phyloP scores from a whole-genome alignment of 345 rosid species.

The Populus davidiana region DNA sequence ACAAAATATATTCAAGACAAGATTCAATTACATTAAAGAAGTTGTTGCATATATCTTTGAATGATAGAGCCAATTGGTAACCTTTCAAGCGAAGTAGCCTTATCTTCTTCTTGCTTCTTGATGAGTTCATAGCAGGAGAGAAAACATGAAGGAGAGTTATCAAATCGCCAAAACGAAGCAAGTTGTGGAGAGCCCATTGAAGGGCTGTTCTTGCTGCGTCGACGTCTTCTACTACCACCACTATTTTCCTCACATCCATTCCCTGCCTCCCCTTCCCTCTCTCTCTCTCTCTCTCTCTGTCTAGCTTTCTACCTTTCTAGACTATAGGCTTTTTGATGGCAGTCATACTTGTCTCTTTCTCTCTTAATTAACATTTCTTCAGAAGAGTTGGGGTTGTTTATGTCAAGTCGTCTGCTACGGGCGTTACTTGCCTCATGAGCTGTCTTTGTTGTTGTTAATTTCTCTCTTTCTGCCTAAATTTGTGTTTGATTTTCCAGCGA shows the following conservation, averaged over 20 bases:
- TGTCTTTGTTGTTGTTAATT: not conserved
- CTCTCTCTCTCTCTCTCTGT: not conserved
- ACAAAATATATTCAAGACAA: not conserved
- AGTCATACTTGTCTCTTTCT: not conserved
- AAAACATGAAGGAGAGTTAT: slow-evolving; percentile 49
- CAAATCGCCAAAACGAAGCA: slow-evolving; percentile 39
- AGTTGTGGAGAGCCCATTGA: slow-evolving; percentile 45
- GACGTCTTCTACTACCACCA: slow-evolving; percentile 45
- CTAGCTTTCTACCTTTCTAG: not conserved
- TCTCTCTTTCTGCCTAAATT: not conserved
- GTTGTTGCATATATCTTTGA: slow-evolving; percentile 44
- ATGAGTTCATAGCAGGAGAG: slow-evolving; percentile 2
- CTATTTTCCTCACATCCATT: slow-evolving; percentile 43
- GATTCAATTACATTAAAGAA: slow-evolving; percentile 36
- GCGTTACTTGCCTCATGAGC: not conserved
- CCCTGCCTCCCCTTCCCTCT: not conserved
- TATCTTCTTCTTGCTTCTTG: slow-evolving; percentile 26
- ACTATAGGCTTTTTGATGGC: not conserved
- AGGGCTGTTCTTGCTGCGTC: slow-evolving; percentile 48
- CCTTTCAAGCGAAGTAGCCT: slow-evolving; percentile 42
- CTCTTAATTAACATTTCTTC: not conserved
- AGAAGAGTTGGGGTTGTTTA: not conserved
- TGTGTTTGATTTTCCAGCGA: no score
- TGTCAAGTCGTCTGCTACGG: not conserved
- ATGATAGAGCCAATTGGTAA: slow-evolving; percentile 46